phyloP scores from a whole-genome alignment of 2,329 filamentous ascomycete species.

The Colletotrichum falcatum region DNA sequence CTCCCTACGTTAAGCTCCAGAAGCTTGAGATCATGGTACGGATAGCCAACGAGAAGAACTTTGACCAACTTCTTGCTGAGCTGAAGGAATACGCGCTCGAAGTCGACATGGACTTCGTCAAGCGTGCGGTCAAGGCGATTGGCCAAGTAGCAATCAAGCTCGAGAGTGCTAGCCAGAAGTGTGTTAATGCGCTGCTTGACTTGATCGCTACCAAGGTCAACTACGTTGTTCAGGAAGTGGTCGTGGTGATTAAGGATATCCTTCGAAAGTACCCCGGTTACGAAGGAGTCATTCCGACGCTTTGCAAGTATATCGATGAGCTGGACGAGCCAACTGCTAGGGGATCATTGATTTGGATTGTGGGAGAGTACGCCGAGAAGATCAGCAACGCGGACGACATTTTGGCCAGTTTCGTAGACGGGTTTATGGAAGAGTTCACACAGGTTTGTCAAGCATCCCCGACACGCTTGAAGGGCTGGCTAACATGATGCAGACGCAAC shows the following conservation, averaged over 20 bases:
- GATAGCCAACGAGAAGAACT: constrained; percentile 97
- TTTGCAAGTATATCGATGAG: constrained; percentile 97
- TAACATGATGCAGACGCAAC: constrained; percentile 76
- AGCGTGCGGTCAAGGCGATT: constrained; percentile 93
- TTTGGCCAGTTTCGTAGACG: constrained; percentile 88
- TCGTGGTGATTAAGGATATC: constrained; percentile 99
- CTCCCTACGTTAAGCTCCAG: constrained; percentile 95
- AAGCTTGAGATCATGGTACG: constrained; percentile 99
- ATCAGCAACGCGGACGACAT: constrained; percentile 99
- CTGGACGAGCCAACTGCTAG: constrained; percentile 93
- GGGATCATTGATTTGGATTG: constrained; percentile 96
- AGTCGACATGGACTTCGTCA: constrained; percentile 99
- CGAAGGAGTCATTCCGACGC: constrained; percentile 95
- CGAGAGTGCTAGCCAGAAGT: constrained; percentile 92
- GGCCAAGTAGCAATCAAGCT: constrained; percentile 99
- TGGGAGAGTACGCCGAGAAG: constrained; percentile 98
- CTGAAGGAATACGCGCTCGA: constrained; percentile 97
- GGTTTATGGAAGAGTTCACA: constrained; percentile 95
- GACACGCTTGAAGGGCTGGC: constrained; percentile 17
- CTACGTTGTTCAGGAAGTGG: constrained; percentile 97
- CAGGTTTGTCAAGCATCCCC: constrained; percentile 68
- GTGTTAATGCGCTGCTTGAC: constrained; percentile 92
- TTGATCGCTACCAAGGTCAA: constrained; percentile 98
- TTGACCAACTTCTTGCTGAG: constrained; percentile 93
- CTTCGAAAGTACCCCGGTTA: constrained; percentile 98